These are phyloP conservation scores for Chlamydomonas reinhardtii DNA, from an alignment of 163 green algal species.

Conservation along the genomic window DNA sequence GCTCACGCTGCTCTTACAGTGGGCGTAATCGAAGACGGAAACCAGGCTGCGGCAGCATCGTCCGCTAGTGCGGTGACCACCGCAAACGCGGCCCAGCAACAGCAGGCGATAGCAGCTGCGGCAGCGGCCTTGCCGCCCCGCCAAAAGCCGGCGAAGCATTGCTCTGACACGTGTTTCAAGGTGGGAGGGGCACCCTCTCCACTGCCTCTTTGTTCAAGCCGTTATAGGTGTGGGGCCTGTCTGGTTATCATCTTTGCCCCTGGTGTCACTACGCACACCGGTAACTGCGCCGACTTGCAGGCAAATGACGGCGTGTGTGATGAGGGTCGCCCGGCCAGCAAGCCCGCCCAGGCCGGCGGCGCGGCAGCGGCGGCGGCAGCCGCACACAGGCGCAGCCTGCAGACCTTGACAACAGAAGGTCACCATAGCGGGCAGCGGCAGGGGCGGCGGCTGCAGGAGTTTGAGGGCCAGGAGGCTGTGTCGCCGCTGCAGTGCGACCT, in stretches of 20 bases:
- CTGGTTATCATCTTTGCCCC: too few species aligned
- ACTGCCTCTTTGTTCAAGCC: background rate
- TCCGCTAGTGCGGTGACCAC: too few species aligned
- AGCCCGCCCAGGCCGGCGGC: background rate
- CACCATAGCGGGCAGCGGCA: too few species aligned
- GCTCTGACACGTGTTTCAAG: constrained; percentile 55
- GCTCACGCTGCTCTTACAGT: background rate
- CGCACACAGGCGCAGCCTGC: too few species aligned
- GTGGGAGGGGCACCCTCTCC: constrained; percentile 3
- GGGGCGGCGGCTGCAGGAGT: background rate
- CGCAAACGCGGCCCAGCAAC: background rate
- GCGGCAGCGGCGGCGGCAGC: too few species aligned
- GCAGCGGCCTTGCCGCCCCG: background rate
- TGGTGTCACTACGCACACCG: too few species aligned
- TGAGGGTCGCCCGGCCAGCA: constrained; percentile 39
- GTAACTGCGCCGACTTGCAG: background rate
- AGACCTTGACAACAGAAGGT: too few species aligned
- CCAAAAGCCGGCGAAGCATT: constrained; percentile 14
- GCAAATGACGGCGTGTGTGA: constrained; percentile 53
- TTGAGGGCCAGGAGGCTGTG: background rate
- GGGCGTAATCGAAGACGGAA: background rate
- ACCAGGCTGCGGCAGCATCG: background rate
- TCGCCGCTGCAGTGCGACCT: constrained; percentile 50
- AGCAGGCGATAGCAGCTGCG: background rate
- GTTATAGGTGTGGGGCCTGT: background rate